Percentiles rank a stretch among this genome's conserved stretches.
Evolutionary conservation across 768 basidiomycete genomes (phyloP).

Genomic region (Rhizopogon roseolus): DNA sequence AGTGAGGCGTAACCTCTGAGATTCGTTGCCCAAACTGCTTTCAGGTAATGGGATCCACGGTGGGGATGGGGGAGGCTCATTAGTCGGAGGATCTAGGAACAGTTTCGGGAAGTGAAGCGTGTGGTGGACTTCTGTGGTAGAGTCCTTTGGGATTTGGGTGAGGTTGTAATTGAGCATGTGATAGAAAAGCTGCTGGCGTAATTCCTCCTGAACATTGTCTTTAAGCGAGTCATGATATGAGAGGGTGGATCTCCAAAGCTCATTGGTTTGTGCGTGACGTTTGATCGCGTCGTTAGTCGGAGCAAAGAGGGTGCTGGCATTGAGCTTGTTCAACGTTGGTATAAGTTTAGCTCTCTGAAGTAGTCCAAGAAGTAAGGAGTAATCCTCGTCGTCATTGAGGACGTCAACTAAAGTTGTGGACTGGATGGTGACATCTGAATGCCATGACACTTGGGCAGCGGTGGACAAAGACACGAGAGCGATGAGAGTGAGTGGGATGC

Average conservation of each 20-base stretch:
- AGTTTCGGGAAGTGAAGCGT: slow-evolving; percentile 73
- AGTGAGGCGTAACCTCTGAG: slow-evolving; percentile 74
- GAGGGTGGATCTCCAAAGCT: slow-evolving; percentile 27
- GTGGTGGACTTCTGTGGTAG: slow-evolving; percentile 35
- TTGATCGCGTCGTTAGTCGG: slow-evolving; percentile 91
- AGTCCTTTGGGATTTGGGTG: slow-evolving; percentile 35
- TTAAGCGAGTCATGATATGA: slow-evolving; percentile 31
- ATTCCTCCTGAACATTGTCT: slow-evolving; percentile 79
- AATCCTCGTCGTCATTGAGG: slow-evolving; percentile 72
- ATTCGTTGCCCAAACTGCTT: slow-evolving; percentile 73
- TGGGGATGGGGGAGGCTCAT: slow-evolving; percentile 64
- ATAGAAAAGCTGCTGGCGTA: slow-evolving; percentile 91
- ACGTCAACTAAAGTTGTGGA: slow-evolving; percentile 73
- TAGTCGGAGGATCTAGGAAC: slow-evolving; percentile 54
- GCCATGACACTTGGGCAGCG: slow-evolving; percentile 20
- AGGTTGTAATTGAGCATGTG: slow-evolving; percentile 87
- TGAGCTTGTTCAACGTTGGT: slow-evolving; percentile 86
- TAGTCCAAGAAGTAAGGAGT: slow-evolving; percentile 66
- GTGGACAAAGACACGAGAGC: slow-evolving; percentile 9
- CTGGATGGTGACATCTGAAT: slow-evolving; percentile 14
- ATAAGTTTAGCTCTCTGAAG: slow-evolving; percentile 85
- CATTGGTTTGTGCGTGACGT: slow-evolving; percentile 32
- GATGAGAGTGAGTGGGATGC: slow-evolving; percentile 32
- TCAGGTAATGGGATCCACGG: slow-evolving; percentile 86
- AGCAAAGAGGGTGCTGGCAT: slow-evolving; percentile 83